Conservation (phyloP, 2,329 filamentous ascomycete species). For the Ophiostoma sp. region DNA sequence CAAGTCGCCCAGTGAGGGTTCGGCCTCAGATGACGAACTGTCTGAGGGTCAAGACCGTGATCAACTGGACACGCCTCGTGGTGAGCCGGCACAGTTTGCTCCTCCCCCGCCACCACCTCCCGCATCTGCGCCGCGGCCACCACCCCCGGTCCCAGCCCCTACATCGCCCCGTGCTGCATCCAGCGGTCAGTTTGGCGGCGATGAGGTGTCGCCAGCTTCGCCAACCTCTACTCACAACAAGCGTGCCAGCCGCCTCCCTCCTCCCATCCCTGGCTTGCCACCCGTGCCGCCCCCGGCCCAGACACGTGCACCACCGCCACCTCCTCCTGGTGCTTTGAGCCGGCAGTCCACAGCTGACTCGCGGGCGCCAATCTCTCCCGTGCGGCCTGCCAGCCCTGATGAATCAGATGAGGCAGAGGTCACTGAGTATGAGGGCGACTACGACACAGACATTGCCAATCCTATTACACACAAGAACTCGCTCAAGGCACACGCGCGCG, state of each 20-base stretch:
- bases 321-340: slow-evolving; percentile 51
- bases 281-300: slow-evolving; percentile 46
- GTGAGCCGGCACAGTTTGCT: slow-evolving; percentile 34
- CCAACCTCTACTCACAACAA: slow-evolving; percentile 38
- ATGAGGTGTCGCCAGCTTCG: slow-evolving; percentile 38
- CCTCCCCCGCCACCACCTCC: slow-evolving; percentile 43
- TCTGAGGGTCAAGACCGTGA: slow-evolving; percentile 45
- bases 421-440: slow-evolving; percentile 95
- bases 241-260: slow-evolving; percentile 53
- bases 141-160: slow-evolving; percentile 34
- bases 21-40: slow-evolving; percentile 83
- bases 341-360: slow-evolving; percentile 57
- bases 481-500: slow-evolving; percentile 71
- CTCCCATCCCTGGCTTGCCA: slow-evolving; percentile 55
- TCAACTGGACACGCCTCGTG: slow-evolving; percentile 38
- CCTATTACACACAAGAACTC: slow-evolving; percentile 91
- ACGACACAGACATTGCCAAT: slow-evolving; percentile 95
- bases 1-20: slow-evolving; percentile 67
- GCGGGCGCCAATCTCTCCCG: slow-evolving; percentile 38
- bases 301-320: slow-evolving; percentile 60
- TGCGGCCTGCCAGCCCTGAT: slow-evolving; percentile 40
- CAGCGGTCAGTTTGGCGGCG: slow-evolving; percentile 35
- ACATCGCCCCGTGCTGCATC: slow-evolving; percentile 36
- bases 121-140: slow-evolving; percentile 38
- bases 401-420: slow-evolving; percentile 71